Base-by-base conservation (phyloP, 129 eudicot species). In the Lonicera japonica region DNA sequence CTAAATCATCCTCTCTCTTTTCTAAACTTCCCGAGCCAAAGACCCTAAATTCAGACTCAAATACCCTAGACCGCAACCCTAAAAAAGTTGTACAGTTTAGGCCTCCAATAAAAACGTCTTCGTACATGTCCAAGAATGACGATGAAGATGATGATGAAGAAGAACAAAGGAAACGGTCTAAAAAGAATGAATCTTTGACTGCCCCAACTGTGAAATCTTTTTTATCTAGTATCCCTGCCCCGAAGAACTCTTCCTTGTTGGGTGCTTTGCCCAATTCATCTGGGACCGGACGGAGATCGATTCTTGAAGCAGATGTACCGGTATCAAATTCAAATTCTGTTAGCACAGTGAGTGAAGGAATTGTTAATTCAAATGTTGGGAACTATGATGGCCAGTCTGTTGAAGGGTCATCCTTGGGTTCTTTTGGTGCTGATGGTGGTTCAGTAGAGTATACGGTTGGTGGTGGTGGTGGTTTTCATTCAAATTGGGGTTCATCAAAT, bases 211-310 rank as follows among this genome's bases (percentile, higher is more conserved):
- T 81, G 11, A 76, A 72, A 69, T 87, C 97, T 1, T 81, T 87
- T 56, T 60, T 82, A 21, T 90, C 88, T 0, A 78, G 85, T 70
- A 73, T 92, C 15, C 96, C 98, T 2, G 86, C 95, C 0, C 96
- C 97, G 1, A 76, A 66, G 65, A 77, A 83, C 56, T 86, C 97
- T 0, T 71, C 77, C 10, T 56, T 90, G 0, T 78, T 90, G 23
- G 95, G 97, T 4, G 68, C 78, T 3, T 64, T 73, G n/a, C 69
- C 82, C n/a, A 79, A 85, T 0, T 64, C 81, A 36, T 58, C 80
- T 0, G 90, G 90, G 1, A 34, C 61, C 0, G 86, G 91, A 14
- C 69, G 92, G 41, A 68, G 89, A 46, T 86, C 95, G 0, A 68
- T 77, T 50, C 53, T 92, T 19, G 86, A 87, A 54, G 63, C 84